Evolutionary conservation across 169 alveolate species (phyloP).

Genomic region (Eimeria falciformis): DNA sequence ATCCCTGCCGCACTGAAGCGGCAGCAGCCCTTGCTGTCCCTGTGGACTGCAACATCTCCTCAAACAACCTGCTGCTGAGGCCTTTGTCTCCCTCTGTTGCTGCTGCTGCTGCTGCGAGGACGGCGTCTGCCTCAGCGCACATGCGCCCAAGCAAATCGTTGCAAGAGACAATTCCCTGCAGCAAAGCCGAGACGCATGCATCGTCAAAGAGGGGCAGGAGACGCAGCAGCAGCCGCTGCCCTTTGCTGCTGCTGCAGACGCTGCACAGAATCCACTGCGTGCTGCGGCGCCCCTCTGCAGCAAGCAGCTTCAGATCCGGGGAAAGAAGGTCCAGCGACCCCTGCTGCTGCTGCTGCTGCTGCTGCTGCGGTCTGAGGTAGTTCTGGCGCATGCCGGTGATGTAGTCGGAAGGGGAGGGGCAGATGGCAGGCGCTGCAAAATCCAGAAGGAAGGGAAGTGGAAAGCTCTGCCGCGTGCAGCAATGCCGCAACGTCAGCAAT

Average conservation of each 20-base stretch:
- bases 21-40: constrained; percentile 19
- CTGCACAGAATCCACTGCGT: constrained; percentile 53
- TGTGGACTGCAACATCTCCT: constrained; percentile 29
- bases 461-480: constrained; percentile 16
- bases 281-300: constrained; percentile 45
- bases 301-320: neutral
- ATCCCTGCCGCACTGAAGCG: neutral
- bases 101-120: constrained; percentile 25
- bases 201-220: constrained; percentile 53
- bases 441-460: constrained; percentile 61
- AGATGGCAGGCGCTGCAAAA: constrained; percentile 32
- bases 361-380: constrained; percentile 37
- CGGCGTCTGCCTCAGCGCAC: constrained; percentile 29
- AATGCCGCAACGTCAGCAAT: constrained; percentile 58
- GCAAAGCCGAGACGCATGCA: constrained; percentile 7
- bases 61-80: constrained; percentile 20
- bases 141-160: neutral
- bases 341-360: constrained; percentile 57
- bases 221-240: constrained; percentile 52
- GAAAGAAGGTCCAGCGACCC: constrained; percentile 13
- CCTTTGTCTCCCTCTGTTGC: neutral
- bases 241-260: constrained; percentile 34
- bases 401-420: constrained; percentile 1
- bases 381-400: neutral
- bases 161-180: constrained; percentile 40